Conservation (phyloP, 106 monocot genomes). For the Dioscorea alata region DNA sequence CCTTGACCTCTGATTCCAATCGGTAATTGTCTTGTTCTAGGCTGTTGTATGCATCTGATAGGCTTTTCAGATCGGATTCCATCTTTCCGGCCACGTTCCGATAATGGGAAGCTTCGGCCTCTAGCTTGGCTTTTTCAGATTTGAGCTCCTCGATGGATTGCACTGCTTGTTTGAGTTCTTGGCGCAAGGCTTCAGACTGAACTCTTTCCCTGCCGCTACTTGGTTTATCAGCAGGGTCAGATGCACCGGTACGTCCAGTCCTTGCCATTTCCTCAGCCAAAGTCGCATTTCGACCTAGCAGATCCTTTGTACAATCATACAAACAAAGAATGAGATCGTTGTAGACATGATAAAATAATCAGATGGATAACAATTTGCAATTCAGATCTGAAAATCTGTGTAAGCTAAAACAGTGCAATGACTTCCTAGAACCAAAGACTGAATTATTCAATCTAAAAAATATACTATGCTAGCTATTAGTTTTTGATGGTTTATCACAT, state of each 20-base stretch:
- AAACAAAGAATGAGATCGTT: not conserved
- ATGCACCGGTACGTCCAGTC: constrained; percentile 22
- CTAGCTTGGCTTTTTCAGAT: constrained; percentile 61
- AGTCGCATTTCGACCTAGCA: constrained; percentile 73
- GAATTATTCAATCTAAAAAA: no score
- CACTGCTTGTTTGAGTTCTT: constrained; percentile 65
- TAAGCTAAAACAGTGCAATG: no score
- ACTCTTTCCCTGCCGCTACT: constrained; percentile 57
- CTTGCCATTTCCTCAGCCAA: constrained; percentile 81
- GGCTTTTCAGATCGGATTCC: constrained; percentile 85
- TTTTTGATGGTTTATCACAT: no score
- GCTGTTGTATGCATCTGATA: constrained; percentile 96
- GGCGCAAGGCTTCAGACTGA: constrained; percentile 51
- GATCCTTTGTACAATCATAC: constrained; percentile 37
- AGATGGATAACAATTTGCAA: no score
- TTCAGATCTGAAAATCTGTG: no score
- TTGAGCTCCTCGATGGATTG: constrained; percentile 52
- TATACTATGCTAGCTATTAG: no score
- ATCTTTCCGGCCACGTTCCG: constrained; percentile 66
- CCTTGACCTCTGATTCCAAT: constrained; percentile 64
- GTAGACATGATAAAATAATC: not conserved
- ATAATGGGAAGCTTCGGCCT: constrained; percentile 52
- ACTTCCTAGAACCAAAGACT: no score
- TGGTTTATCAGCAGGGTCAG: constrained; percentile 39
- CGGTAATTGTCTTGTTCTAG: constrained; percentile 72